phyloP scores from a whole-genome alignment of 2,329 filamentous ascomycete genomes.

The Diaporthe velutina region DNA sequence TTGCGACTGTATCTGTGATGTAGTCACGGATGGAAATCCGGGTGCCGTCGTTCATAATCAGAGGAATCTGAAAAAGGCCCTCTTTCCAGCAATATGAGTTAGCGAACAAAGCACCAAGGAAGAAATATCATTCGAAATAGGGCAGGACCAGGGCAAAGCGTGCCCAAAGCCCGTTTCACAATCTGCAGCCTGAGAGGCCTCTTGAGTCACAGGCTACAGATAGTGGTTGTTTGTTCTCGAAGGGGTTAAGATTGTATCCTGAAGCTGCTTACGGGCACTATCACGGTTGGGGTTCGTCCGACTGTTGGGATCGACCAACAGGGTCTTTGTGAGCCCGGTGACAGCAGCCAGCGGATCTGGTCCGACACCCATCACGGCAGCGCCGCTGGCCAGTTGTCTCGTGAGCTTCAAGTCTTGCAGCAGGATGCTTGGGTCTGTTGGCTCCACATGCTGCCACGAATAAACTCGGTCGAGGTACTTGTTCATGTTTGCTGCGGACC shows the following conservation, averaged over 20 bases:
- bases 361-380: slow-evolving; percentile 60
- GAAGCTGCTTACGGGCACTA: too few species aligned
- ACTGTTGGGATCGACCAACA: slow-evolving; percentile 61
- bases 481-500: slow-evolving; percentile 50
- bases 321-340: slow-evolving; percentile 61
- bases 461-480: slow-evolving; percentile 8
- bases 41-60: slow-evolving; percentile 46
- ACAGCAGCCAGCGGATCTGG: slow-evolving; percentile 50
- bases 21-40: slow-evolving; percentile 41
- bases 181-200: too few species aligned
- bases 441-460: slow-evolving; percentile 53
- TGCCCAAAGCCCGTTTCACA: too few species aligned
- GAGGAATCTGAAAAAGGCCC: slow-evolving; percentile 70
- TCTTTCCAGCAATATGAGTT: too few species aligned
- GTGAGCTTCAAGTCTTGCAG: slow-evolving; percentile 66
- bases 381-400: slow-evolving; percentile 63
- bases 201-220: too few species aligned
- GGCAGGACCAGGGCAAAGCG: too few species aligned
- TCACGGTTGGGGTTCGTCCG: slow-evolving; percentile 54
- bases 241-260: too few species aligned
- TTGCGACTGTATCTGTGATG: slow-evolving; percentile 39
- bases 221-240: too few species aligned
- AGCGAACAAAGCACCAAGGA: too few species aligned
- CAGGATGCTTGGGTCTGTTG: slow-evolving; percentile 64
- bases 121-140: too few species aligned